Base-by-base conservation (phyloP, 2,329 filamentous ascomycete genomes). In the Phoma herbarum region DNA sequence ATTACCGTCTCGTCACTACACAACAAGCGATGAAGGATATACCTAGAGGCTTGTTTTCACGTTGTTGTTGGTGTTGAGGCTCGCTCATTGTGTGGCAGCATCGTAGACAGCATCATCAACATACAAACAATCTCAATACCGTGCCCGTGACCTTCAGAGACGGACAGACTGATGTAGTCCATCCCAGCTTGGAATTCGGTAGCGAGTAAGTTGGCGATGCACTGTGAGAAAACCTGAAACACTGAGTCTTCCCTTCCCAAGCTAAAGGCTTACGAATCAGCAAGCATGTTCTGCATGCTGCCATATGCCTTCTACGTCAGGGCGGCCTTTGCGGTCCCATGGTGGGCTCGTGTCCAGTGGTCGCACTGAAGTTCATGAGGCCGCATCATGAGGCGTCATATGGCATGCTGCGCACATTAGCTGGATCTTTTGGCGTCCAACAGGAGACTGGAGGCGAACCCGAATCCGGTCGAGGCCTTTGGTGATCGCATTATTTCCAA, bases 231-330 rank as follows among this genome's bases (percentile, higher is more conserved):
- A 49, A 65, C 51, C 45, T 72, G 69, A 72, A 74, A 74, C 71
- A 54, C 69, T 59, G 60, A 65, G 52, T 61, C 51, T 62, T 61
- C 25, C 59, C 51, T 48, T 62, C 39, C 26, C 35, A 61, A 60
- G 59, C 63, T 53, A 67, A 67, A 64, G 57, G 72, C 73, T 75
- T 71, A 74, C 70, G 66, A 70, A 74, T 67, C 64, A 66, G 63
- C 72, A 69, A 70, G 69, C 68, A 52, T 59, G 26, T 54, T 60
- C 29, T 31, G 45, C 56, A 39, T 39, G 35, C 35, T 39, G 35
- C 35, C 18, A 8, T n/a, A 33, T 53, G 51, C 50, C 56, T 50
- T 50, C 45, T 53, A 59, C 56, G 50, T 59, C 56, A 59, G 44
- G 26, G 20, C 28, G 9, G 44, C 37, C 35, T 31, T 43, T 44